Evolutionary conservation across 73 alveolate species (phyloP).

Genomic region (Stentor coeruleus): DNA sequence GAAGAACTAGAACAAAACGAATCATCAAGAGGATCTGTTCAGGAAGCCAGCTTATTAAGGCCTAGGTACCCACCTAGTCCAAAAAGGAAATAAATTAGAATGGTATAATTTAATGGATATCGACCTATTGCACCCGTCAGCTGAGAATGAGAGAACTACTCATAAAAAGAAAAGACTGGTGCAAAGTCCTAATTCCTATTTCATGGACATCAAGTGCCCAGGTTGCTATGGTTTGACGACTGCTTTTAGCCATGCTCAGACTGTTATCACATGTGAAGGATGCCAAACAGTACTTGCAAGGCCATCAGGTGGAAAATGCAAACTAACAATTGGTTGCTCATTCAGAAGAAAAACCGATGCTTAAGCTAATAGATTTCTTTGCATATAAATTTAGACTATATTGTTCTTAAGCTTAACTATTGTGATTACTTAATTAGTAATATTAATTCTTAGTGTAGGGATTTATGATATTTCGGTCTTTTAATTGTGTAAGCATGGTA

Average conservation of each 20-base stretch:
- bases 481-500: too few species aligned
- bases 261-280: constrained; percentile 60
- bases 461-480: too few species aligned
- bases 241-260: constrained; percentile 69
- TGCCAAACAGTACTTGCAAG: constrained; percentile 66
- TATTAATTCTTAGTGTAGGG: too few species aligned
- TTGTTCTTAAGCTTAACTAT: too few species aligned
- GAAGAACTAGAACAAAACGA: not conserved
- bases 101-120: too few species aligned
- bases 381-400: too few species aligned
- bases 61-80: constrained; percentile 4
- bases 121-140: constrained; percentile 71
- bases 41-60: not conserved
- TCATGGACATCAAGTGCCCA: constrained; percentile 85
- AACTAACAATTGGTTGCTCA: constrained; percentile 61
- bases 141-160: constrained; percentile 56
- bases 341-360: constrained; percentile 82
- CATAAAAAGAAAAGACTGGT: constrained; percentile 78
- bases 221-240: constrained; percentile 56
- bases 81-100: constrained; percentile 6
- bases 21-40: not conserved
- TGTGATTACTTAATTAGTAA: too few species aligned
- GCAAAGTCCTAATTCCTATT: constrained; percentile 78
- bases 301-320: constrained; percentile 80
- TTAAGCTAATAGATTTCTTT: too few species aligned